Evolutionary conservation across 805 yeast species (phyloP).

Genomic region (Torulaspora delbrueckii): DNA sequence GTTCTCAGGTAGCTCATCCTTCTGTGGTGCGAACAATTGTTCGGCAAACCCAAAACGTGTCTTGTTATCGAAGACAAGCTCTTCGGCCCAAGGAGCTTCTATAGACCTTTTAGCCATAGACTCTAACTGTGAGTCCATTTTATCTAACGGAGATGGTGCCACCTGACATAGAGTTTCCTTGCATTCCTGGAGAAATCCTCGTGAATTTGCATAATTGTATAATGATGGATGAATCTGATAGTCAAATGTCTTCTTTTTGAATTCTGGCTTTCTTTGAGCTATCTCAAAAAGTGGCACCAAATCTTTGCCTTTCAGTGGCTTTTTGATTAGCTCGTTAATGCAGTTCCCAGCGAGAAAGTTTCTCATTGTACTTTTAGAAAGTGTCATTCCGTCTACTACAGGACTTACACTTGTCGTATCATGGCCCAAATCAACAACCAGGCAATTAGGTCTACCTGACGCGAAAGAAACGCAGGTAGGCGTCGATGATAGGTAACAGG

Average conservation of each 20-base stretch:
- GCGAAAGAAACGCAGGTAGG: conserved; percentile 90
- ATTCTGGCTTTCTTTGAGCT: conserved; percentile 31
- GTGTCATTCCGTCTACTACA: conserved; percentile 74
- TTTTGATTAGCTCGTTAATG: conserved; percentile 36
- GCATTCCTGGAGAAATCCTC: conserved; percentile 58
- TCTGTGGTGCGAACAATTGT: conserved; percentile 61
- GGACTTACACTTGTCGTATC: conserved; percentile 74
- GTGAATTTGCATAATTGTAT: conserved; percentile 51
- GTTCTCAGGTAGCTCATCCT: conserved; percentile 38
- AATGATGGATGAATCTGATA: conserved; percentile 43
- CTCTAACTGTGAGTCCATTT: conserved; percentile 27
- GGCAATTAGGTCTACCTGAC: conserved; percentile 79
- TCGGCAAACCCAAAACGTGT: conserved; percentile 60
- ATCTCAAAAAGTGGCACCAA: conserved; percentile 33
- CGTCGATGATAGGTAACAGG: conserved; percentile 70
- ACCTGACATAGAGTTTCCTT: conserved; percentile 66
- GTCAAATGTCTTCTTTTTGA: conserved; percentile 24
- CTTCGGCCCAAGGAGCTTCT: conserved; percentile 75
- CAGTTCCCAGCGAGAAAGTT: conserved; percentile 73
- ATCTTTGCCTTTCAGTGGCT: conserved; percentile 34
- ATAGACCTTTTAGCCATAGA: conserved; percentile 43
- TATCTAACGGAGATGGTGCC: conserved; percentile 24
- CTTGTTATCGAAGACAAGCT: conserved; percentile 53
- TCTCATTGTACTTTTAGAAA: conserved; percentile 62
- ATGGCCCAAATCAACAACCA: conserved; percentile 83